Evolutionary conservation across 2,329 filamentous ascomycete genomes (phyloP).

Genomic region (Chaetomium sp.): DNA sequence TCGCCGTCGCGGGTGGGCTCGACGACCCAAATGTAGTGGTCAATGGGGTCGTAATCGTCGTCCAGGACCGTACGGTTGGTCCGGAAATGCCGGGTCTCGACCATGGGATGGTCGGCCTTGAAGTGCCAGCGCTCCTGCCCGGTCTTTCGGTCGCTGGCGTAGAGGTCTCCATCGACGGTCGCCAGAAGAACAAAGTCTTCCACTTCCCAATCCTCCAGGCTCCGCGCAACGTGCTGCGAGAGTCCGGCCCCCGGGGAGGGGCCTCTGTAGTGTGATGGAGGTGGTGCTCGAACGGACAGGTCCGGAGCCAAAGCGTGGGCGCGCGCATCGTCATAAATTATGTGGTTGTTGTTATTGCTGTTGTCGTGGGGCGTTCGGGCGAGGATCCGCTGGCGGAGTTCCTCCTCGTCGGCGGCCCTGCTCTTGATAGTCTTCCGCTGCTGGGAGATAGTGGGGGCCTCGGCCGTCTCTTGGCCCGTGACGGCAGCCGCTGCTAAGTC

Average conservation of each 20-base stretch:
- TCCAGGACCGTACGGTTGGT: slow-evolving; percentile 65
- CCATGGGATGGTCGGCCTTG: slow-evolving; percentile 81
- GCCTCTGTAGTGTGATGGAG: slow-evolving; percentile 67
- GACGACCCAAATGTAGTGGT: slow-evolving; percentile 92
- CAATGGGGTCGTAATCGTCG: slow-evolving; percentile 65
- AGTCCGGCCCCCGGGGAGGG: slow-evolving; percentile 62
- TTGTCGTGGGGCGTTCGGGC: background rate
- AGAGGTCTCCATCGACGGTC: slow-evolving; percentile 97
- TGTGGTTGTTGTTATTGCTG: slow-evolving; percentile 39
- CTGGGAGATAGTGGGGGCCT: slow-evolving; percentile 37
- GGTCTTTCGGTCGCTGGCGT: slow-evolving; percentile 85
- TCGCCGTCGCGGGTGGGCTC: slow-evolving; percentile 86
- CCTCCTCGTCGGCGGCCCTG: slow-evolving; percentile 35
- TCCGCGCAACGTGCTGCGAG: slow-evolving; percentile 91
- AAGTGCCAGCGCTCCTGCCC: slow-evolving; percentile 85
- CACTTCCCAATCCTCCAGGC: slow-evolving; percentile 98
- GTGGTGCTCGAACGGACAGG: slow-evolving; percentile 86
- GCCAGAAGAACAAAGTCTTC: slow-evolving; percentile 99
- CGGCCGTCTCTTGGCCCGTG: slow-evolving; percentile 31
- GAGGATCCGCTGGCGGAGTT: slow-evolving; percentile 16
- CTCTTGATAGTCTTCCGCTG: slow-evolving; percentile 33
- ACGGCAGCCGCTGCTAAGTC: slow-evolving; percentile 34
- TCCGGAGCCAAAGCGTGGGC: slow-evolving; percentile 98
- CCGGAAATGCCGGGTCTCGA: slow-evolving; percentile 83
- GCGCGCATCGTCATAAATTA: slow-evolving; percentile 73